Evolutionary conservation across 1,284 basidiomycete species (phyloP), one percentile per base, ranked within the genome.

Genomic region (Coniferiporia sulphurascens): DNA sequence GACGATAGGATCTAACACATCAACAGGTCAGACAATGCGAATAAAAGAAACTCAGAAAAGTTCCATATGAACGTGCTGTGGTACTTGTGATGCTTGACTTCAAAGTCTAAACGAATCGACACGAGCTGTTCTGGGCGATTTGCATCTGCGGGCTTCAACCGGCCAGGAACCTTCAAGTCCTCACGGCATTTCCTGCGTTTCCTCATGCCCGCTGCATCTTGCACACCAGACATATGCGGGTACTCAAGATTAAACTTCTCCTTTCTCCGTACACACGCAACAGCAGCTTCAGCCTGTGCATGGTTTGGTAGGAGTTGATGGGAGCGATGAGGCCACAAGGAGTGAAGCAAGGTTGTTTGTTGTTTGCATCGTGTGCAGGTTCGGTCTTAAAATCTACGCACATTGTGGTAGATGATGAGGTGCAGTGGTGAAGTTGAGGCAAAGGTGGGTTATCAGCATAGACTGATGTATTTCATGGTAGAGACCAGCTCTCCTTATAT

Each of bases 61-160:
- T 99, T 98, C 96, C 96, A 99, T 38, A 96, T 85, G 72, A 99
- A 98, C 0, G 96, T 95, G 71, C 99, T 97, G 43, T 94, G 85
- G 78, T 98, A 86, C 73, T 90, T 92, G 70, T 91, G 89, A 69
- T 93, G 90, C 60, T 91, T 89, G 56, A 96, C 87, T 66, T 99
- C 97, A 67, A 98, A 87, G 72, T 99, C 97, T 54, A 99, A 78
- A 19, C 96, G 85, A 55, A 99, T 91, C 2, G 96, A 96, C 5
- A 99, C 90, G 41, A 98, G 84, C 66, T 85, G 79, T 69, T 95
- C 94, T 7, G 84, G 79, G 36, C 79, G 75, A 63, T 84, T 79
- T 3, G 84, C 83, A 36, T 87, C 80, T 50, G 83, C 78, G 13
- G 76, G 70, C 9, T 80, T 73, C 36, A 91, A 68, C 66, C 80